phyloP scores from a whole-genome alignment of 257 asterid genomes.

The Solanum etuberosum region DNA sequence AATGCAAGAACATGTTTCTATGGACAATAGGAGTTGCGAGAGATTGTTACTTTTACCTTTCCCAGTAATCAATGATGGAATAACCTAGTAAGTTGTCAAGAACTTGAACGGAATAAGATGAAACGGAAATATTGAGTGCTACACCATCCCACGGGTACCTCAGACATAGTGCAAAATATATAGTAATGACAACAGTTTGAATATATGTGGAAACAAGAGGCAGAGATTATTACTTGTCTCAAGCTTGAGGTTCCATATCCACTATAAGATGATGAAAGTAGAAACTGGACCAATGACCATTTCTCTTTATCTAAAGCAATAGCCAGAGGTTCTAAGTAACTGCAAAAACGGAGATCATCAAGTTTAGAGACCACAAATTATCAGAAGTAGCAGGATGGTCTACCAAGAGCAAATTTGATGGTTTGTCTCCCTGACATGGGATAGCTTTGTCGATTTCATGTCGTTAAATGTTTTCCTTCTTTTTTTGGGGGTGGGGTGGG shows the following conservation, averaged over 20 bases:
- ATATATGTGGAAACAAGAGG: background rate
- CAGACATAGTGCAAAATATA: background rate
- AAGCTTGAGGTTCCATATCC: constrained; percentile 95
- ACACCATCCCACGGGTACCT: background rate
- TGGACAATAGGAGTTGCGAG: background rate
- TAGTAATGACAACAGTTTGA: background rate
- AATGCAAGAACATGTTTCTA: background rate
- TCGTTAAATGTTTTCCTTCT: background rate
- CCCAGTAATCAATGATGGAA: background rate
- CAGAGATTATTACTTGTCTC: constrained; percentile 52
- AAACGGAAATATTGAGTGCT: background rate
- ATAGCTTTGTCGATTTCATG: background rate
- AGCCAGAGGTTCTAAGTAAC: constrained; percentile 88
- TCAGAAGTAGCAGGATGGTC: background rate
- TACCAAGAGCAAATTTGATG: background rate
- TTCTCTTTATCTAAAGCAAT: constrained; percentile 82
- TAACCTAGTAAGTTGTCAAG: background rate
- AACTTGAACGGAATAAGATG: background rate
- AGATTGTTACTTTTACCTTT: background rate
- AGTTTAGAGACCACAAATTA: constrained; percentile 12
- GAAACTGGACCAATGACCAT: constrained; percentile 93
- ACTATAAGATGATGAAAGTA: constrained; percentile 80
- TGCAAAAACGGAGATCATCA: constrained; percentile 22
- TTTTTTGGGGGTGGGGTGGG: background rate
- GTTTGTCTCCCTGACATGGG: background rate